Conservation (phyloP, 2,329 filamentous ascomycete genomes). For the Ramichloridium luteum region DNA sequence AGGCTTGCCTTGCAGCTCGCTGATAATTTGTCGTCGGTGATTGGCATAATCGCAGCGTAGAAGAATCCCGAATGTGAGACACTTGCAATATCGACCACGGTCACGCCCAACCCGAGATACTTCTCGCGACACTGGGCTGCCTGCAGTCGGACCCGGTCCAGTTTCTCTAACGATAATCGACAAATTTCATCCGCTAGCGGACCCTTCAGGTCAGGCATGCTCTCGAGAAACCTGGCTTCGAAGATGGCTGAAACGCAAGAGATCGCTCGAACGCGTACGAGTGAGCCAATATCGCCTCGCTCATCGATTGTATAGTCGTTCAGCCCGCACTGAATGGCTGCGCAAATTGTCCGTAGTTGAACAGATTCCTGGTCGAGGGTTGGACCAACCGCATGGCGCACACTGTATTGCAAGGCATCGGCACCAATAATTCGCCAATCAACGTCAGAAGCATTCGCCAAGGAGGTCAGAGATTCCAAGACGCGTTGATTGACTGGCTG, state of each 20-base stretch:
- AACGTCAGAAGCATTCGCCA: constrained; percentile 24
- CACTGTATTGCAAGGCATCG: constrained; percentile 25
- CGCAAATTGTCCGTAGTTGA: constrained; percentile 18
- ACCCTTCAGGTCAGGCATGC: constrained; percentile 1
- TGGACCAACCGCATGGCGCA: constrained; percentile 1
- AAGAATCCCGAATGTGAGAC: constrained; percentile 19
- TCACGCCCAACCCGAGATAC: constrained; percentile 2
- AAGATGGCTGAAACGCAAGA: constrained; percentile 38
- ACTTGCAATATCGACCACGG: constrained; percentile 11
- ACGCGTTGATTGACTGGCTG: constrained; percentile 6
- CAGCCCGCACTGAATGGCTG: constrained; percentile 36
- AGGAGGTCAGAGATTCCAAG: constrained; percentile 25
- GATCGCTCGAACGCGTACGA: constrained; percentile 70
- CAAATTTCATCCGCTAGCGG: constrained; percentile 28
- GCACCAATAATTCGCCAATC: constrained; percentile 35
- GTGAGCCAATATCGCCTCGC: constrained; percentile 78
- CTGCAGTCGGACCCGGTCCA: constrained; percentile 69
- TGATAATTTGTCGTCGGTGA: no score
- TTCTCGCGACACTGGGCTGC: constrained; percentile 38
- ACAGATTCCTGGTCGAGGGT: constrained; percentile 1
- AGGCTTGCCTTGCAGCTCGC: no score
- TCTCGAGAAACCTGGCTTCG: constrained; percentile 2
- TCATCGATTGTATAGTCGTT: constrained; percentile 88
- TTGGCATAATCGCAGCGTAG: constrained; percentile 10
- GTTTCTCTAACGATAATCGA: constrained; percentile 72